Evolutionary conservation across 2,329 filamentous ascomycete genomes (phyloP).

Genomic region (Fusarium hostae): DNA sequence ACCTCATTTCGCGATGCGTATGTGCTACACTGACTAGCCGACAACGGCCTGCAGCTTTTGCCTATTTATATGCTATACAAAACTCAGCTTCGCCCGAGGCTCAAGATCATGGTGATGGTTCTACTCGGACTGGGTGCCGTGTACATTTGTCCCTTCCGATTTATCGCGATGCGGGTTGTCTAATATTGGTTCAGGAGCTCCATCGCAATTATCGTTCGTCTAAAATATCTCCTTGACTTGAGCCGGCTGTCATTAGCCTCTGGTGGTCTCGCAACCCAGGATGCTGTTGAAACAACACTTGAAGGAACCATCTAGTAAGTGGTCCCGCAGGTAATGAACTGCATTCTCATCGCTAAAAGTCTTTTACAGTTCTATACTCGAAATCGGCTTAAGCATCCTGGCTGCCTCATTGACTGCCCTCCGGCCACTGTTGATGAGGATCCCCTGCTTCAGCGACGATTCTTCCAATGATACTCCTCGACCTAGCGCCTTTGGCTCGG

Average conservation of each 20-base stretch:
- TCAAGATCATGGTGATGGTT: conserved; percentile 14
- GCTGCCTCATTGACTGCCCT: conserved; percentile 8
- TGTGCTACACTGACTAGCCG: background rate
- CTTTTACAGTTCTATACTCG: background rate
- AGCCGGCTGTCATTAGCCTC: background rate
- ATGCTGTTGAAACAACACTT: background rate
- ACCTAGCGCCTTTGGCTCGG: background rate
- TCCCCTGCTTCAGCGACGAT: conserved; percentile 2
- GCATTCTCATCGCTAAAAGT: background rate
- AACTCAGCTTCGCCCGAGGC: conserved; percentile 2
- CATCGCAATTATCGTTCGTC: conserved; percentile 11
- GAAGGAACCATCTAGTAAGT: background rate
- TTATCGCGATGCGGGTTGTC: background rate
- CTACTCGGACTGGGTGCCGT: conserved; percentile 8
- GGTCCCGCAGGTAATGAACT: rapidly evolving
- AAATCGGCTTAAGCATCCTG: background rate
- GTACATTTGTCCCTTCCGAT: background rate
- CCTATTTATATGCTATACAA: conserved; percentile 7
- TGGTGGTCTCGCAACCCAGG: background rate
- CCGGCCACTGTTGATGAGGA: conserved; percentile 9
- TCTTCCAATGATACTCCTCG: background rate
- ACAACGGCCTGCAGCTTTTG: background rate
- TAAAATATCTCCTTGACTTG: conserved; percentile 3
- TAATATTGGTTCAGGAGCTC: background rate
- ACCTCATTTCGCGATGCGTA: background rate